phyloP scores from a whole-genome alignment of 192 early-diverging fungal genomes.

The Paraglomus occultum region DNA sequence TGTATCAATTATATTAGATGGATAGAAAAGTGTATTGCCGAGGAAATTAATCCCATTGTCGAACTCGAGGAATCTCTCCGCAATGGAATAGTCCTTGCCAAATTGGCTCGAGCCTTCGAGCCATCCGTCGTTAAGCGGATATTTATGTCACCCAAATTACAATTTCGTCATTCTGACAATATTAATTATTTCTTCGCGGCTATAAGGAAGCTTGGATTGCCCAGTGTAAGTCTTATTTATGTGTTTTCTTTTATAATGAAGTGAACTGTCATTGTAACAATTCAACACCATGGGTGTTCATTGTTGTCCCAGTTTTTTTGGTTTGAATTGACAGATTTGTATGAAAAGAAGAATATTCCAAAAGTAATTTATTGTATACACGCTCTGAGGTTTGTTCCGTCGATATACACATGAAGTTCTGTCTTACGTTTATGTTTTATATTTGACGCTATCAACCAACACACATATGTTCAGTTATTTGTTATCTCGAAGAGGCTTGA shows the following conservation, averaged over 20 bases:
- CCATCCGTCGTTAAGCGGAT: constrained; percentile 85
- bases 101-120: constrained; percentile 80
- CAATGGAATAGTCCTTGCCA: constrained; percentile 90
- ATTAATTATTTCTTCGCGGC: constrained; percentile 92
- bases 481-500: constrained; percentile 76
- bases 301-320: constrained; percentile 69
- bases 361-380: constrained; percentile 99
- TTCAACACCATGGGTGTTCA: background rate
- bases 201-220: constrained; percentile 75
- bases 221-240: constrained; percentile 54
- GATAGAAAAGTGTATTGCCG: constrained; percentile 91
- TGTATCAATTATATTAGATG: constrained; percentile 55
- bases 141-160: constrained; percentile 79
- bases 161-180: constrained; percentile 96
- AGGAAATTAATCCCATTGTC: constrained; percentile 76
- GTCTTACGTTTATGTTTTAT: too few species aligned
- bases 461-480: constrained; percentile 68
- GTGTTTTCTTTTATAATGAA: too few species aligned
- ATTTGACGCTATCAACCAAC: too few species aligned
- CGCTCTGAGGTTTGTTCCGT: constrained; percentile 67
- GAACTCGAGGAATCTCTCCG: constrained; percentile 87
- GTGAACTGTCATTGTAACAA: too few species aligned
- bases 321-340: constrained; percentile 97
- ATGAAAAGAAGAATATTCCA: constrained; percentile 99
- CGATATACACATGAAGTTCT: too few species aligned